These are phyloP conservation scores for Lonicera japonica DNA, from an alignment of 129 eudicot genomes.

Conservation along the genomic window DNA sequence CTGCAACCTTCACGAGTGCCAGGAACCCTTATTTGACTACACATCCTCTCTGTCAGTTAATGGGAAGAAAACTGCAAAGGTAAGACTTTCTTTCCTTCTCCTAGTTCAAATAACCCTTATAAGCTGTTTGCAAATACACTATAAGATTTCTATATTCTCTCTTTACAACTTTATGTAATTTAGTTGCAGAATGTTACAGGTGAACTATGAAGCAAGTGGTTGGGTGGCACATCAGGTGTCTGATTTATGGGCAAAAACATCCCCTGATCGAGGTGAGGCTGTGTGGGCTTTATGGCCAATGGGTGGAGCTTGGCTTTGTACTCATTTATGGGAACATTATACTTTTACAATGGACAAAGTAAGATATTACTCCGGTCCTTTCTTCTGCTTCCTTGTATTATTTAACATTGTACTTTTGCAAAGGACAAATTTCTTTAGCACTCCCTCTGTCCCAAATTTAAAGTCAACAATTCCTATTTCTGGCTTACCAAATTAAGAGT, in stretches of 20 bases:
- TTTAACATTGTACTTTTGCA: background rate
- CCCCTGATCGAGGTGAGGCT: conserved; percentile 75
- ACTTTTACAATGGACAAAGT: conserved; percentile 77
- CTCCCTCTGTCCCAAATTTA: background rate
- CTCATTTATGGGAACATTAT: conserved; percentile 97
- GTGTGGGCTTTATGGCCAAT: conserved; percentile 95
- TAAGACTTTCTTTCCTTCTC: conserved; percentile 27
- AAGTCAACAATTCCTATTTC: background rate
- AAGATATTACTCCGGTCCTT: conserved; percentile 13
- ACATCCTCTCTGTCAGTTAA: conserved; percentile 59
- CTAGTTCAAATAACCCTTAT: background rate
- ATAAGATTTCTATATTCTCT: conserved; percentile 3
- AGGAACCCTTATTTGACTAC: conserved; percentile 78
- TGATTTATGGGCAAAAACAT: conserved; percentile 94
- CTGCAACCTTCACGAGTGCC: conserved; percentile 80
- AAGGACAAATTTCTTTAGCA: too few species aligned
- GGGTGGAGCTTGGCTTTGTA: conserved; percentile 99
- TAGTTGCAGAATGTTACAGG: conserved; percentile 36
- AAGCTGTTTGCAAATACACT: background rate
- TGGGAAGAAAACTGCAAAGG: conserved; percentile 78
- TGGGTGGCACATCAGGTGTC: conserved; percentile 92
- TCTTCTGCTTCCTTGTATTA: conserved; percentile 4
- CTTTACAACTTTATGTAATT: conserved; percentile 15
- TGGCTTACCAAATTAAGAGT: too few species aligned
- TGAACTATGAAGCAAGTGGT: conserved; percentile 77